Percentiles rank a stretch among this genome's conserved stretches.
phyloP scores from a whole-genome alignment of 1,139 yeast species.

The Blastobotrys malaysiensis region DNA sequence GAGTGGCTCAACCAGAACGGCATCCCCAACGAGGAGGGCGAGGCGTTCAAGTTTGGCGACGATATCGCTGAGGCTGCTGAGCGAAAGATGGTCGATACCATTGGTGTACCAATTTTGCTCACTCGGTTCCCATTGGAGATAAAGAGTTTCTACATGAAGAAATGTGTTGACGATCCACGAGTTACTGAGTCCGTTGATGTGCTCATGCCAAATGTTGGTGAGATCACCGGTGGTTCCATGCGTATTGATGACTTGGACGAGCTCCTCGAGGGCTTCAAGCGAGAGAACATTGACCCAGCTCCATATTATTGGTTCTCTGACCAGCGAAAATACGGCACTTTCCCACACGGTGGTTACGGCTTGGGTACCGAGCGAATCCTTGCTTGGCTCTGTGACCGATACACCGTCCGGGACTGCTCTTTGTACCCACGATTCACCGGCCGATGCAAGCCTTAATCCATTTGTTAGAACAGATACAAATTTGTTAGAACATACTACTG shows the following conservation, averaged over 20 bases:
- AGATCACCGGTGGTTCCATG: slow-evolving; percentile 98
- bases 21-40: slow-evolving; percentile 90
- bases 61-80: slow-evolving; percentile 99
- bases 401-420: slow-evolving; percentile 96
- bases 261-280: slow-evolving; percentile 80
- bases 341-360: slow-evolving; percentile 99
- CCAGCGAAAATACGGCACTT: slow-evolving; percentile 93
- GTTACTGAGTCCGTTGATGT: slow-evolving; percentile 98
- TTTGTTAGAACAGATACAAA: slow-evolving; percentile 2
- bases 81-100: slow-evolving; percentile 94
- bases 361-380: slow-evolving; percentile 95
- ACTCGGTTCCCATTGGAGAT: slow-evolving; percentile 95
- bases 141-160: slow-evolving; percentile 97
- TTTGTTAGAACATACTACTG: background rate
- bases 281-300: slow-evolving; percentile 79
- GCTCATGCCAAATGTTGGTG: slow-evolving; percentile 98
- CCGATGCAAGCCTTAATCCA: slow-evolving; percentile 79
- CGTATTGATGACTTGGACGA: slow-evolving; percentile 82
- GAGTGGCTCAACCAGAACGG: slow-evolving; percentile 96
- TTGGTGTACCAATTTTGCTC: slow-evolving; percentile 86
- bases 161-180: slow-evolving; percentile 81
- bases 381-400: slow-evolving; percentile 97
- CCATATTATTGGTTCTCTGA: slow-evolving; percentile 94
- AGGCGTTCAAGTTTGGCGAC: slow-evolving; percentile 90
- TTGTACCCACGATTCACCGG: slow-evolving; percentile 97